Conservation (phyloP, 108 stramenopile species). For the Epithemia pelagica region DNA sequence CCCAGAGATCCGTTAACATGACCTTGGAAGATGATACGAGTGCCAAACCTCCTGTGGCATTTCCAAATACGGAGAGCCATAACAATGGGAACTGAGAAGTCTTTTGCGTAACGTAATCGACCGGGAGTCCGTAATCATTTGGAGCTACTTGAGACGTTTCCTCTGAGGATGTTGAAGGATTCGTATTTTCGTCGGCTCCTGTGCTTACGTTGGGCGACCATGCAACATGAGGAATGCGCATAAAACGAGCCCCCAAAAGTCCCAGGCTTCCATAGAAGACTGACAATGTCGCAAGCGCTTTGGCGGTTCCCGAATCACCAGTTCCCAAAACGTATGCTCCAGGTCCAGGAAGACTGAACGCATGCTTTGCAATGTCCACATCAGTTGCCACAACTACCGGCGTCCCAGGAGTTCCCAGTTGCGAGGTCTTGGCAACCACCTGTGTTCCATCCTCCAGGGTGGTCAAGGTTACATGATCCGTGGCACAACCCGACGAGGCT, state of each 20-base stretch:
- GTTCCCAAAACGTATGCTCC: constrained; percentile 55
- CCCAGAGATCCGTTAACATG: constrained; percentile 82
- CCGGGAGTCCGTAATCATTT: constrained; percentile 33
- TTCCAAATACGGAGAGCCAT: constrained; percentile 64
- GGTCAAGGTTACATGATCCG: constrained; percentile 27
- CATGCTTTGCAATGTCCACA: constrained; percentile 29
- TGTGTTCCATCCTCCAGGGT: constrained; percentile 45
- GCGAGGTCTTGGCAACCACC: constrained; percentile 28
- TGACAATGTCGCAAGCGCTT: constrained; percentile 38
- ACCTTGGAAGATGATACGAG: constrained; percentile 73
- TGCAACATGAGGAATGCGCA: constrained; percentile 45
- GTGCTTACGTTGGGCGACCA: constrained; percentile 24
- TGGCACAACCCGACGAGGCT: constrained; percentile 7
- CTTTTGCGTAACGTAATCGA: constrained; percentile 30
- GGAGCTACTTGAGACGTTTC: not conserved
- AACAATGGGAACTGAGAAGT: constrained; percentile 74
- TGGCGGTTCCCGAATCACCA: constrained; percentile 53
- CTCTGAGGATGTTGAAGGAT: not conserved
- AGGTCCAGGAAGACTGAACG: constrained; percentile 13
- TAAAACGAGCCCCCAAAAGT: constrained; percentile 32
- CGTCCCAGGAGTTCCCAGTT: constrained; percentile 32
- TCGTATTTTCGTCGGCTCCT: not conserved
- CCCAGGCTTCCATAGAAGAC: constrained; percentile 41
- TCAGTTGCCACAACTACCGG: constrained; percentile 54
- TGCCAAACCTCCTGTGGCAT: constrained; percentile 68